Percentiles rank a stretch among this genome's conserved stretches.
phyloP scores from a whole-genome alignment of 1,139 yeast species.

The Saccharomyces hybrid region DNA sequence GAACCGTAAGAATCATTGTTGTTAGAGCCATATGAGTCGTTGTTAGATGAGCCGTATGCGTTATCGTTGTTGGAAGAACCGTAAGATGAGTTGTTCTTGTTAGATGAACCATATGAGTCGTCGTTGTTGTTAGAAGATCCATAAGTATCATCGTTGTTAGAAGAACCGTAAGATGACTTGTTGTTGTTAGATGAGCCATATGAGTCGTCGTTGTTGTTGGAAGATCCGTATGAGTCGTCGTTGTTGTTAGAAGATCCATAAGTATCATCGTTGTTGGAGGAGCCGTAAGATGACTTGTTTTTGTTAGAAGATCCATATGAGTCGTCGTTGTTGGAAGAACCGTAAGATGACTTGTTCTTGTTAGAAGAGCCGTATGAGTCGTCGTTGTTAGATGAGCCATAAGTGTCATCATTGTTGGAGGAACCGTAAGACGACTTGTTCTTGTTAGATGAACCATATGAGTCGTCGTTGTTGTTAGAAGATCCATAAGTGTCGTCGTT shows the following conservation, averaged over 20 bases:
- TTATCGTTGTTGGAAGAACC: slow-evolving; percentile 10
- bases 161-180: not conserved
- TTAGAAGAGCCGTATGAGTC: not conserved
- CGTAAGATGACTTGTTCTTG: not conserved
- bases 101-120: slow-evolving; percentile 19
- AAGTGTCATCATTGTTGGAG: not conserved
- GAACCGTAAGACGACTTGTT: not conserved
- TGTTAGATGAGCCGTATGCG: slow-evolving; percentile 16
- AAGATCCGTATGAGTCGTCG: not conserved
- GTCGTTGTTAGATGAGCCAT: not conserved
- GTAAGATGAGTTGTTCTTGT: not conserved
- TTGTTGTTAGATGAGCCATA: slow-evolving; percentile 14
- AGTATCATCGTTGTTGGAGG: not conserved
- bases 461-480: not conserved
- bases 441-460: not conserved
- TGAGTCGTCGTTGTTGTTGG: slow-evolving; percentile 13
- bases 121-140: not conserved
- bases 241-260: slow-evolving; percentile 6
- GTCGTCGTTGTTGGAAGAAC: not conserved
- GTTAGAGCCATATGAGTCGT: slow-evolving; percentile 5
- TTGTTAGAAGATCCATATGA: not conserved
- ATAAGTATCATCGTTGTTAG: slow-evolving; percentile 11
- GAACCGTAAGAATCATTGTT: slow-evolving; percentile 7
- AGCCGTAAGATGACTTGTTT: not conserved
- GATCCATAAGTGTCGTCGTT: slow-evolving; percentile 12